Base-by-base conservation (phyloP, 202 grass and related monocot species). In the Hordeum pubiflorum region DNA sequence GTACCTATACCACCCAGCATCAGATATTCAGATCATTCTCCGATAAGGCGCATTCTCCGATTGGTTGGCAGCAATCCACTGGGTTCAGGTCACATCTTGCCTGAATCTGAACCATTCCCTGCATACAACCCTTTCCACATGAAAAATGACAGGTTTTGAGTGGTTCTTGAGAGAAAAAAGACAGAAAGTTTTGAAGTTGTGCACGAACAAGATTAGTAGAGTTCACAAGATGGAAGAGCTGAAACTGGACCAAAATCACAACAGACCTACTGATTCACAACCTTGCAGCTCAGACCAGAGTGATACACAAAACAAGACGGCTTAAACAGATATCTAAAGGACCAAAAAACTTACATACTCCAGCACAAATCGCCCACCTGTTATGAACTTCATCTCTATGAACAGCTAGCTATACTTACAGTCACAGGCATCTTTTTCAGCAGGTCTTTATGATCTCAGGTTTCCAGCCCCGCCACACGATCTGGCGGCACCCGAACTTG, bases 401-500 rank as follows among this genome's bases (percentile, higher is more conserved):
- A 69, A 83, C 80, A 90, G 17, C 63, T 82, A 89, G 14, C 60
- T 80, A 75, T 79, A 89, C 40, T 84, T 78, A 81, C 57, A 78
- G 31, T 86, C 75, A 86, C 75, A 79, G 50, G 9, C 24, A 2
- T 15, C 12, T 22, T 8, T 27, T 34, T 96, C 87, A 99, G 68
- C 64, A 75, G 40, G 85, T 72, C 82, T 86, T 91, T 54, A 86
- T 59, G n/a, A 96, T 39, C 80, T 91, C 87, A 33, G 89, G 86
- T 27, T 64, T 90, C 87, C 92, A 96, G 12, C 97, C 83, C 17
- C 74, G 43, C 92, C 90, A 83, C 41, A 90, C 85, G n/a, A 95
- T 89, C 31, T 76, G 71, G 38, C 67, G 48, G 27, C 81, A 75
- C 5, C 84, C 74, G 0, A 89, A 75, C 48, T 86, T 87, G 40